phyloP scores from a whole-genome alignment of 2,329 filamentous ascomycete species.

The Aureobasidium namibiae region DNA sequence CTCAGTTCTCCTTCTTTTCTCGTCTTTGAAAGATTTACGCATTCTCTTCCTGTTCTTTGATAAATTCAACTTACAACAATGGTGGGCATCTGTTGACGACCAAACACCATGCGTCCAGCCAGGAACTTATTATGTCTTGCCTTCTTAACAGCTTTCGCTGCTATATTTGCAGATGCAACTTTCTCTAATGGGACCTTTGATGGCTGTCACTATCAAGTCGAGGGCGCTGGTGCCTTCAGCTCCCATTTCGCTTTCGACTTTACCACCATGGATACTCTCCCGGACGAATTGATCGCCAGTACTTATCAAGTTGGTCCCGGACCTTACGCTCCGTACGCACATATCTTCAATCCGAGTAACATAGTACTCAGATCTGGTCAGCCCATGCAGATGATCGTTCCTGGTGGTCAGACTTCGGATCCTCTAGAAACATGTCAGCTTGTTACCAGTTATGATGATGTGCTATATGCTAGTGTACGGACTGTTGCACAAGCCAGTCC shows the following conservation, averaged over 20 bases:
- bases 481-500: constrained; percentile 57
- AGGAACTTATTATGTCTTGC: neutral
- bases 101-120: neutral
- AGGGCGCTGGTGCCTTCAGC: constrained; percentile 13
- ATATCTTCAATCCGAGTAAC: constrained; percentile 13
- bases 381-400: constrained; percentile 7
- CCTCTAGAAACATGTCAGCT: constrained; percentile 46
- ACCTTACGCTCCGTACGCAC: constrained; percentile 11
- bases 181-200: neutral
- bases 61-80: neutral
- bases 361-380: constrained; percentile 12
- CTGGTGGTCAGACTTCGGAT: constrained; percentile 3
- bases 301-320: constrained; percentile 12
- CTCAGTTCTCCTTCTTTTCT: neutral
- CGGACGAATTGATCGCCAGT: constrained; percentile 2
- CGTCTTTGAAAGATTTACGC: too few species aligned
- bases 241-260: constrained; percentile 13
- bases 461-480: constrained; percentile 63
- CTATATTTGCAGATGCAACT: neutral
- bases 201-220: constrained; percentile 10
- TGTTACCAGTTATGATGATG: constrained; percentile 51
- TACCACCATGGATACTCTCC: constrained; percentile 11
- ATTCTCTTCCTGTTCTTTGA: too few species aligned
- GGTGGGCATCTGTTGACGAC: neutral
- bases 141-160: neutral